phyloP scores from a whole-genome alignment of 2,329 filamentous ascomycete species.

The Colletotrichum eleusines region DNA sequence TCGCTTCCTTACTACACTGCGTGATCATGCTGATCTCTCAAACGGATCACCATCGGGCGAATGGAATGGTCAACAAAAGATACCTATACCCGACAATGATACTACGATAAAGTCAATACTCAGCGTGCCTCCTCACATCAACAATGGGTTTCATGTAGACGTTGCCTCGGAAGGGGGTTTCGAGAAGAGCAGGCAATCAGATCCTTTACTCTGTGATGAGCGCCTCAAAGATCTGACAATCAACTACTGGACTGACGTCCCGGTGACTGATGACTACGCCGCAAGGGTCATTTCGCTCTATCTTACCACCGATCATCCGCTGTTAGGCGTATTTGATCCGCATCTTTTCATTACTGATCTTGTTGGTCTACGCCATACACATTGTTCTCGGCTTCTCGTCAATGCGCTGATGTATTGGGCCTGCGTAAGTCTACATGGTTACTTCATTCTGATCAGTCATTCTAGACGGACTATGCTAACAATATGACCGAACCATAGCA shows the following conservation, averaged over 20 bases:
- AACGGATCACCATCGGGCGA: not conserved
- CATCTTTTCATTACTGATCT: constrained; percentile 52
- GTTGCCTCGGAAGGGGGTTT: too few species aligned
- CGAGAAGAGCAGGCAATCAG: constrained; percentile 20
- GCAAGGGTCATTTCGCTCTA: constrained; percentile 52
- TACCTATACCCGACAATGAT: not conserved
- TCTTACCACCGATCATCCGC: constrained; percentile 53
- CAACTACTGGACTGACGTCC: constrained; percentile 51
- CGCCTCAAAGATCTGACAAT: constrained; percentile 48
- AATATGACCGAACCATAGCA: constrained; percentile 44
- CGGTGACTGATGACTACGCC: constrained; percentile 48
- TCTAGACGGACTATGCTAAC: not conserved
- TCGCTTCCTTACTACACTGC: not conserved
- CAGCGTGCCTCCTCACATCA: not conserved
- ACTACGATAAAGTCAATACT: not conserved
- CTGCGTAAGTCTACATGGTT: constrained; percentile 48
- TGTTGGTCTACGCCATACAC: constrained; percentile 41
- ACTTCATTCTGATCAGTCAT: not conserved
- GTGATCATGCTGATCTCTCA: not conserved
- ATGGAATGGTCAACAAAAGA: not conserved
- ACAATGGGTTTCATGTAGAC: not conserved
- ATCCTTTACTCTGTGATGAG: constrained; percentile 45
- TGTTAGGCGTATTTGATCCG: constrained; percentile 53
- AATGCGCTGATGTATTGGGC: constrained; percentile 51
- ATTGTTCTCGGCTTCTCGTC: constrained; percentile 53